Conservation (phyloP, 208 protist species). For the Tritrichomonas musculus region DNA sequence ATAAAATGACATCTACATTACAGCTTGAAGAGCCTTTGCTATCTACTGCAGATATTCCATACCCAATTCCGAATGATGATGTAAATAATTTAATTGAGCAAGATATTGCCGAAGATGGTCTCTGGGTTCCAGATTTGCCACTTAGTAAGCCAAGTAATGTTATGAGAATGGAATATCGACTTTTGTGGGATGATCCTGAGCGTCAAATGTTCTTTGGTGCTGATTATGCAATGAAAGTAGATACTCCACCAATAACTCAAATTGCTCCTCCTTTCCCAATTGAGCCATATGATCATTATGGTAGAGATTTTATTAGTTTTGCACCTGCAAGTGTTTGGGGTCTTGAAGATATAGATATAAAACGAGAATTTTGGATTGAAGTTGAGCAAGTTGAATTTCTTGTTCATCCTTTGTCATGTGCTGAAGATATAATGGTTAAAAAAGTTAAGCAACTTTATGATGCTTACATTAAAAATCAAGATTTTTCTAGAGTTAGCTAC, state of each 20-base stretch:
- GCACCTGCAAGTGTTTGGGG: not conserved
- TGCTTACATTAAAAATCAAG: not conserved
- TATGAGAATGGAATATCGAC: not conserved
- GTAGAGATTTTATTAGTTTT: not conserved
- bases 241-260: not conserved
- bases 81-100: not conserved
- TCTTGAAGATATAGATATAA: not conserved
- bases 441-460: not conserved
- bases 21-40: not conserved
- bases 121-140: conserved; percentile 27
- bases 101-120: conserved; percentile 7
- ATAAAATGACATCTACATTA: not conserved
- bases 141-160: not conserved
- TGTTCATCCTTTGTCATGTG: not conserved
- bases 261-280: conserved; percentile 27
- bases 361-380: not conserved
- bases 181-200: not conserved
- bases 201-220: not conserved
- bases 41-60: not conserved
- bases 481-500: not conserved
- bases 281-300: not conserved
- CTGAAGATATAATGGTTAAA: not conserved
- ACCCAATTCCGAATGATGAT: not conserved
- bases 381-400: not conserved
- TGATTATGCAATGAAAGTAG: not conserved